These are phyloP conservation scores for Rhizopus delemar DNA, from an alignment of 371 early-diverging fungal species.

Conservation along the genomic window DNA sequence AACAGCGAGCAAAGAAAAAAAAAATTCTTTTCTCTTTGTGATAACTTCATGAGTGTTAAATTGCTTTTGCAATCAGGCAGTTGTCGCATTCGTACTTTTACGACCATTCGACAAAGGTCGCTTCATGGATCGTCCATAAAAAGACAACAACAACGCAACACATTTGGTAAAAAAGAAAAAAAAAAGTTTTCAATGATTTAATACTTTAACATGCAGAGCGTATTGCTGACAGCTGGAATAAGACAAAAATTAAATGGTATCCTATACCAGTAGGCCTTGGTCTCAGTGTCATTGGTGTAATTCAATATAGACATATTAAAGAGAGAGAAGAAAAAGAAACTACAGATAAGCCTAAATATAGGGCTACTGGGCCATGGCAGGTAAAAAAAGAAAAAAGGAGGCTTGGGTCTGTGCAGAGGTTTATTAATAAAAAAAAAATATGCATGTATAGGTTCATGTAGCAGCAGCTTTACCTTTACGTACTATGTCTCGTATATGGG, in stretches of 20 bases:
- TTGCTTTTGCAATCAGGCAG: neutral
- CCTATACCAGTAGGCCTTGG: slow-evolving; percentile 83
- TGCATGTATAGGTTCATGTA: slow-evolving; percentile 68
- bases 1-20: neutral
- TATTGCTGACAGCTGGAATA: slow-evolving; percentile 53
- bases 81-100: neutral
- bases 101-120: neutral
- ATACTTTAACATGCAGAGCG: slow-evolving; percentile 19
- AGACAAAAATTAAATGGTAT: slow-evolving; percentile 66
- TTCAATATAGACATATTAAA: slow-evolving; percentile 63
- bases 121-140: neutral
- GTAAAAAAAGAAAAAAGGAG: slow-evolving; percentile 38
- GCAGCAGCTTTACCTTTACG: slow-evolving; percentile 87
- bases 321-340: slow-evolving; percentile 33
- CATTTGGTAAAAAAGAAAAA: neutral
- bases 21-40: slow-evolving; percentile 1
- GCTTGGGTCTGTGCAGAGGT: neutral
- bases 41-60: neutral
- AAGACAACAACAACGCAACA: neutral
- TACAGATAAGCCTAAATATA: slow-evolving; percentile 41
- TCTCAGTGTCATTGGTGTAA: slow-evolving; percentile 68
- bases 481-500: slow-evolving; percentile 88
- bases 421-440: slow-evolving; percentile 1
- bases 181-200: neutral
- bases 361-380: slow-evolving; percentile 83